Evolutionary conservation across 257 asterid genomes (phyloP).

Genomic region (Craterostigma plantagineum): DNA sequence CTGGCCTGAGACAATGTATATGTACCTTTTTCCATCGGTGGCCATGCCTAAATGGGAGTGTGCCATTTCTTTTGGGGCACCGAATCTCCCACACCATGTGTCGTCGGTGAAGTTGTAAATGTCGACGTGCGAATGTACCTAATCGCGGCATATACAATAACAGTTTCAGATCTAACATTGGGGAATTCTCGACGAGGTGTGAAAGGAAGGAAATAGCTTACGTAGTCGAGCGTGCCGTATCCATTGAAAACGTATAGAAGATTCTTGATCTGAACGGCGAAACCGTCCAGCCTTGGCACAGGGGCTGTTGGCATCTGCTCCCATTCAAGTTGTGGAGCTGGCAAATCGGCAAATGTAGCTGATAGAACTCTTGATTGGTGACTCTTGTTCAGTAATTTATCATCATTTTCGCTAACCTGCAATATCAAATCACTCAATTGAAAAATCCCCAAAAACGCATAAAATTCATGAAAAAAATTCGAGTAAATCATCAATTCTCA

Average conservation of each 20-base stretch:
- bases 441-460: too few relatives aligned
- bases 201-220: constrained; percentile 12
- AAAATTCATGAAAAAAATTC: too few relatives aligned
- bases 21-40: constrained; percentile 66
- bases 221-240: constrained; percentile 85
- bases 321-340: constrained; percentile 68
- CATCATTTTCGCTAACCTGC: too few relatives aligned
- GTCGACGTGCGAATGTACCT: constrained; percentile 97
- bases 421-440: too few relatives aligned
- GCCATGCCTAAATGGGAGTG: constrained; percentile 98
- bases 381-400: too few relatives aligned
- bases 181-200: too few relatives aligned
- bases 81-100: constrained; percentile 87
- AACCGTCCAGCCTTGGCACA: constrained; percentile 95
- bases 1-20: constrained; percentile 75
- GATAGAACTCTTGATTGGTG: constrained; percentile 29
- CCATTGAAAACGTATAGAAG: constrained; percentile 90
- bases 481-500: too few relatives aligned
- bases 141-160: too few relatives aligned
- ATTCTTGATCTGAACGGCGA: constrained; percentile 71
- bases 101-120: constrained; percentile 71
- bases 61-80: constrained; percentile 96
- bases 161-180: too few relatives aligned
- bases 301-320: constrained; percentile 82
- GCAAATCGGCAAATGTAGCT: constrained; percentile 82